Conservation (phyloP, 768 basidiomycete genomes). For the Naganishia onofrii region DNA sequence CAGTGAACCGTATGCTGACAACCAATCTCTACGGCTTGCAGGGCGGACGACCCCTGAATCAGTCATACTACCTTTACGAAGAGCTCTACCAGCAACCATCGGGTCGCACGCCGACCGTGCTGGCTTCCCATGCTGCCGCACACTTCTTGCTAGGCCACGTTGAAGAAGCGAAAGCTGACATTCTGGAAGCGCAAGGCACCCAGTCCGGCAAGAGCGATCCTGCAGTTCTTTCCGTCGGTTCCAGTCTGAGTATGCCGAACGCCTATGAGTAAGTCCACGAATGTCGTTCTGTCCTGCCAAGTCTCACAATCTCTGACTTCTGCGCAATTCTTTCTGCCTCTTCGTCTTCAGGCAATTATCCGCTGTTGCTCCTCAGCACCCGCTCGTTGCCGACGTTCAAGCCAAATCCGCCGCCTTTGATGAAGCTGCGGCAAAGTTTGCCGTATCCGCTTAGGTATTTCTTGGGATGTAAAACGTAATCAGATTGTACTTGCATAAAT, state of each 20-base stretch:
- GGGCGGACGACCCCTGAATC: slow-evolving; percentile 50
- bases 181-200: slow-evolving; percentile 42
- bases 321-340: too few species aligned
- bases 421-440: slow-evolving; percentile 53
- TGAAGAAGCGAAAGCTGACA: slow-evolving; percentile 52
- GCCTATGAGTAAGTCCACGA: slow-evolving; percentile 39
- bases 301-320: not conserved
- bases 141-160: slow-evolving; percentile 50
- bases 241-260: slow-evolving; percentile 41
- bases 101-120: slow-evolving; percentile 48
- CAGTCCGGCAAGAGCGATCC: slow-evolving; percentile 40
- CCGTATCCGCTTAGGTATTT: slow-evolving; percentile 38
- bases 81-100: slow-evolving; percentile 50
- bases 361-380: slow-evolving; percentile 46
- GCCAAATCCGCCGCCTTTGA: slow-evolving; percentile 52
- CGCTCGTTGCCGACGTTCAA: slow-evolving; percentile 48
- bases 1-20: too few species aligned
- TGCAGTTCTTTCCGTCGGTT: slow-evolving; percentile 43
- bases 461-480: not conserved
- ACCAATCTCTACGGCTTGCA: slow-evolving; percentile 11
- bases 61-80: slow-evolving; percentile 53
- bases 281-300: not conserved
- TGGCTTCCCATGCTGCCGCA: slow-evolving; percentile 51
- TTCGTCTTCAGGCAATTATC: slow-evolving; percentile 43
- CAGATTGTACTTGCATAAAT: slow-evolving; percentile 8